These are phyloP conservation scores for Gossypium longicalyx DNA, from an alignment of 345 rosid species.

Conservation along the genomic window DNA sequence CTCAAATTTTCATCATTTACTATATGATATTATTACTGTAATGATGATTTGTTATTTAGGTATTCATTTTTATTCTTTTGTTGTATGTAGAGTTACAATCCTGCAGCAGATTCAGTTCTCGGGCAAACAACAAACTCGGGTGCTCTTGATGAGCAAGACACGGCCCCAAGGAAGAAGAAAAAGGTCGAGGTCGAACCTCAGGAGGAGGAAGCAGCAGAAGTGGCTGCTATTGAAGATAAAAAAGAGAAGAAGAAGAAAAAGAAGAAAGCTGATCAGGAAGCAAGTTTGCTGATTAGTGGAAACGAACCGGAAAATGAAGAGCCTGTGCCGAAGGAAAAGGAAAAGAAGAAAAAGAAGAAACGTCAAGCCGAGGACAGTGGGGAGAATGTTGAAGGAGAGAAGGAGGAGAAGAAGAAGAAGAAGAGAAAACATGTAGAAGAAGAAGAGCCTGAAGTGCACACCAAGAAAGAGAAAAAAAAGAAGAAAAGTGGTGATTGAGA, in stretches of 20 bases:
- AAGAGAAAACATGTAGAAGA: slow-evolving; percentile 9
- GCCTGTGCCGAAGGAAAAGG: background rate
- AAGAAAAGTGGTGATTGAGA: slow-evolving; percentile 6
- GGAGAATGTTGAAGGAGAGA: slow-evolving; percentile 10
- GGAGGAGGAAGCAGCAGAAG: slow-evolving; percentile 20
- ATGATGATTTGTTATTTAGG: background rate
- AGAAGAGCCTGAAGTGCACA: background rate
- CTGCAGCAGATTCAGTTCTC: slow-evolving; percentile 63
- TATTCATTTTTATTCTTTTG: background rate
- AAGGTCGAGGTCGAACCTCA: slow-evolving; percentile 15
- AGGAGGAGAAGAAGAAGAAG: slow-evolving; percentile 3
- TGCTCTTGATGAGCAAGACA: slow-evolving; percentile 3
- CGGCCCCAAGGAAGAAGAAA: slow-evolving; percentile 17
- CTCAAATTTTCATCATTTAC: background rate
- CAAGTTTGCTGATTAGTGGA: background rate
- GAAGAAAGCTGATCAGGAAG: slow-evolving; percentile 34
- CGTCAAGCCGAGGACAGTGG: background rate
- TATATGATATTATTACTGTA: background rate
- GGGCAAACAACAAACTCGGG: slow-evolving; percentile 26
- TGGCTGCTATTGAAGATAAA: slow-evolving; percentile 32
- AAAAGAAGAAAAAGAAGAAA: slow-evolving; percentile 12
- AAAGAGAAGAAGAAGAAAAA: slow-evolving; percentile 46
- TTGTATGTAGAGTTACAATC: slow-evolving; percentile 56
- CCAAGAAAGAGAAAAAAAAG: slow-evolving; percentile 11
- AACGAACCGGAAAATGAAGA: background rate